phyloP scores from a whole-genome alignment of 257 asterid genomes.

The Jacaranda mimosifolia region DNA sequence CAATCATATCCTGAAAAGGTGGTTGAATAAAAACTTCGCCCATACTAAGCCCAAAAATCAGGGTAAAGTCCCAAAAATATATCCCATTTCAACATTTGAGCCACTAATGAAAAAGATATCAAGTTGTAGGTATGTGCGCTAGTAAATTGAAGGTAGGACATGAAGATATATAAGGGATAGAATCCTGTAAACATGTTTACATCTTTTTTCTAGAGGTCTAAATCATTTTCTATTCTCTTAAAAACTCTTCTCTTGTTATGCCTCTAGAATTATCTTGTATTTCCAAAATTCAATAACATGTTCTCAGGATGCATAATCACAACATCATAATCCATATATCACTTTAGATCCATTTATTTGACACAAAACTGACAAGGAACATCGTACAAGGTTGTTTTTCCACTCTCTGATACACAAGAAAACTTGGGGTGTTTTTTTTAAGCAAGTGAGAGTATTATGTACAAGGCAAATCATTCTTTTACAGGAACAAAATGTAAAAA shows the following conservation, averaged over 20 bases:
- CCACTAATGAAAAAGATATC: background rate
- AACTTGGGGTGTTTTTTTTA: background rate
- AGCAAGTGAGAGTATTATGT: background rate
- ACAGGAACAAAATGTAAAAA: background rate
- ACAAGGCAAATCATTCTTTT: constrained; percentile 21
- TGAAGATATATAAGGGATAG: background rate
- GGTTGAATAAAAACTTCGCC: constrained; percentile 8
- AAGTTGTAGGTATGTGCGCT: background rate
- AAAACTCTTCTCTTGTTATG: constrained; percentile 15
- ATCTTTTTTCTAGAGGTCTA: constrained; percentile 5
- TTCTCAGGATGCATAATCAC: constrained; percentile 9
- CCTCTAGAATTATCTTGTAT: background rate
- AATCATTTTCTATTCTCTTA: background rate
- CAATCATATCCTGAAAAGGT: constrained; percentile 16
- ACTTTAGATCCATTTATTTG: constrained; percentile 33
- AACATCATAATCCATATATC: constrained; percentile 32
- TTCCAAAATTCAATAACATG: constrained; percentile 7
- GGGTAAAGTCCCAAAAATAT: constrained; percentile 6
- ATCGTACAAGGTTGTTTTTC: constrained; percentile 14
- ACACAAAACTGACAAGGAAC: constrained; percentile 36
- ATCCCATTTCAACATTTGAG: constrained; percentile 1
- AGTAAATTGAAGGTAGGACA: background rate
- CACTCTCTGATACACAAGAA: constrained; percentile 8
- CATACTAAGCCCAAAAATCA: constrained; percentile 7
- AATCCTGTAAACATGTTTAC: constrained; percentile 8